These are phyloP conservation scores for Arthrobotrys conoides DNA, from an alignment of 2,329 filamentous ascomycete species.

Conservation along the genomic window DNA sequence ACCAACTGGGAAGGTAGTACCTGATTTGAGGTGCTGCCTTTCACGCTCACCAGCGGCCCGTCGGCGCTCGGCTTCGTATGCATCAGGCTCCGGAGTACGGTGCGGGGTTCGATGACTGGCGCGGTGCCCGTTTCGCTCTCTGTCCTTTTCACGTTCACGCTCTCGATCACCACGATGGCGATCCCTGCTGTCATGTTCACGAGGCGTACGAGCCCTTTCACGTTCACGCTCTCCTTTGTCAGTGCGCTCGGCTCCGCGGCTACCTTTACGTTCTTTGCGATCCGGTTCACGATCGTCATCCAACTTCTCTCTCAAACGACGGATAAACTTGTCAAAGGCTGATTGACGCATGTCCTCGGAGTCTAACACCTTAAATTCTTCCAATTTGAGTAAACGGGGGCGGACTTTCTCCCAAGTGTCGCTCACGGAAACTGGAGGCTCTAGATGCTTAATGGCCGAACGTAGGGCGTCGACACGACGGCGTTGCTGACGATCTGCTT, in stretches of 20 bases:
- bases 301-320: slow-evolving; percentile 90
- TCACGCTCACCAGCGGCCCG: slow-evolving; percentile 95
- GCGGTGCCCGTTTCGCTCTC: slow-evolving; percentile 61
- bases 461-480: slow-evolving; percentile 87
- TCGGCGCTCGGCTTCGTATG: slow-evolving; percentile 94
- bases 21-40: slow-evolving; percentile 86
- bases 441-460: slow-evolving; percentile 87
- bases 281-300: slow-evolving; percentile 79
- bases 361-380: slow-evolving; percentile 84
- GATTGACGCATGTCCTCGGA: slow-evolving; percentile 85
- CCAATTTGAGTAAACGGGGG: slow-evolving; percentile 81
- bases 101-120: slow-evolving; percentile 78
- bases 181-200: slow-evolving; percentile 60
- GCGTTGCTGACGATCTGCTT: slow-evolving; percentile 86
- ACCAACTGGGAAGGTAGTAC: slow-evolving; percentile 46
- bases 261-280: slow-evolving; percentile 70
- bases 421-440: slow-evolving; percentile 81
- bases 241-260: slow-evolving; percentile 65
- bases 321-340: slow-evolving; percentile 92
- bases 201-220: slow-evolving; percentile 53
- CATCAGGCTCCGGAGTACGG: slow-evolving; percentile 90
- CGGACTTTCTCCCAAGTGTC: slow-evolving; percentile 93
- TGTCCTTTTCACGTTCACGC: slow-evolving; percentile 61
- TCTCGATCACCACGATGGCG: slow-evolving; percentile 59
- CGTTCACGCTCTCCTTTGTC: slow-evolving; percentile 59